Evolutionary conservation across 768 basidiomycete genomes (phyloP).

Genomic region (Strobilomyces confusus): DNA sequence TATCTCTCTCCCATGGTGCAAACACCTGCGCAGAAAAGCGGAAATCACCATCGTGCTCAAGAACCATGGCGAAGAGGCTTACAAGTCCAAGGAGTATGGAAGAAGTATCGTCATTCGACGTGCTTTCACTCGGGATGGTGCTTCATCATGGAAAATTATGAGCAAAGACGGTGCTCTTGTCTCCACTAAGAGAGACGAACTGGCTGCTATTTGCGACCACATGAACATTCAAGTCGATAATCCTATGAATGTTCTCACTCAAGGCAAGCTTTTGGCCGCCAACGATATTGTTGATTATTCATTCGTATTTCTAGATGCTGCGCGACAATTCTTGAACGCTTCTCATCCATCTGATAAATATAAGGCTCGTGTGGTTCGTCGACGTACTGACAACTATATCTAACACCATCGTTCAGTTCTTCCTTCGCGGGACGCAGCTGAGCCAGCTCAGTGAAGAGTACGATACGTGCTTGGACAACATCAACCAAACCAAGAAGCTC

Average conservation of each 20-base stretch:
- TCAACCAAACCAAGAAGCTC: conserved; percentile 60
- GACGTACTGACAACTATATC: background rate
- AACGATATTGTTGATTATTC: background rate
- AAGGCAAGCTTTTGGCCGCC: conserved; percentile 44
- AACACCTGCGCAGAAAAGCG: conserved; percentile 45
- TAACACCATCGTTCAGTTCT: conserved; percentile 56
- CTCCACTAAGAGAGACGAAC: conserved; percentile 76
- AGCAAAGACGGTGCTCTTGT: conserved; percentile 60
- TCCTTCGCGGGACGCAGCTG: conserved; percentile 90
- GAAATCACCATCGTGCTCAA: conserved; percentile 80
- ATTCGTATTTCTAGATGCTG: conserved; percentile 26
- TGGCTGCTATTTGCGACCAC: conserved; percentile 86
- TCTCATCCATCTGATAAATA: conserved; percentile 85
- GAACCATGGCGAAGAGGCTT: conserved; percentile 91
- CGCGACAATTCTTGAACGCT: conserved; percentile 75
- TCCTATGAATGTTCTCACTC: conserved; percentile 91
- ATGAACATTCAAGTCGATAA: conserved; percentile 98
- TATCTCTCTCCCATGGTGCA: background rate
- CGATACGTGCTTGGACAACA: conserved; percentile 67
- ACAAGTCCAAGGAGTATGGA: conserved; percentile 79
- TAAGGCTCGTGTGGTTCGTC: conserved; percentile 47
- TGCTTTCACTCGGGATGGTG: conserved; percentile 70
- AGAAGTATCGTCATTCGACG: conserved; percentile 83
- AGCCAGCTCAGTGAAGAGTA: conserved; percentile 87
- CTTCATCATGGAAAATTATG: conserved; percentile 80